These are phyloP conservation scores for Phlebiopsis flavidoalba DNA, from an alignment of 768 basidiomycete genomes.

Conservation along the genomic window DNA sequence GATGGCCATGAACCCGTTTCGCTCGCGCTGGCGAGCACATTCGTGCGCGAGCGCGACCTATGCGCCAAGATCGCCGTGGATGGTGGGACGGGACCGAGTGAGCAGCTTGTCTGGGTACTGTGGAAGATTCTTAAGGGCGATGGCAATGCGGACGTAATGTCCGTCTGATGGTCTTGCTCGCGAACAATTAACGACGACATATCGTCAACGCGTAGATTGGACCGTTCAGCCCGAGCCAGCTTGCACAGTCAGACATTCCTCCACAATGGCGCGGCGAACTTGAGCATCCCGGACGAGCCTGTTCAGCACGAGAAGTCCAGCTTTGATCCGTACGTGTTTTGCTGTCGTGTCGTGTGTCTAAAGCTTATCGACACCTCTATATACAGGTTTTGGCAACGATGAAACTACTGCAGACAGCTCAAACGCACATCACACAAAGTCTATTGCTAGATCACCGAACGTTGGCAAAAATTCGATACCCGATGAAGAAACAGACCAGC, in stretches of 20 bases:
- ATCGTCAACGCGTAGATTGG: slow-evolving; percentile 51
- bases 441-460: background rate
- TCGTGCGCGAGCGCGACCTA: slow-evolving; percentile 60
- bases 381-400: slow-evolving; percentile 15
- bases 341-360: background rate
- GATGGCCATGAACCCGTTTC: slow-evolving; percentile 78
- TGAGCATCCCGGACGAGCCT: slow-evolving; percentile 59
- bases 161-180: background rate
- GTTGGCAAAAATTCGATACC: slow-evolving; percentile 31
- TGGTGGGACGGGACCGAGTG: slow-evolving; percentile 51
- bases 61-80: slow-evolving; percentile 47
- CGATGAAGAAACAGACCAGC: slow-evolving; percentile 51
- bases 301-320: slow-evolving; percentile 6
- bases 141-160: slow-evolving; percentile 73
- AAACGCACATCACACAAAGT: background rate
- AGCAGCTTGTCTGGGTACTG: slow-evolving; percentile 80
- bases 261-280: slow-evolving; percentile 69
- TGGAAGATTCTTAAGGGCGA: slow-evolving; percentile 86
- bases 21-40: slow-evolving; percentile 62
- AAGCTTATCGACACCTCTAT: background rate
- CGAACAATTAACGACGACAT: background rate
- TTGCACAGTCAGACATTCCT: slow-evolving; percentile 71
- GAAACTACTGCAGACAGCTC: background rate
- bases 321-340: slow-evolving; percentile 16
- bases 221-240: slow-evolving; percentile 70